phyloP scores from a whole-genome alignment of 495 filamentous ascomycete genomes.

The Podospora conica region DNA sequence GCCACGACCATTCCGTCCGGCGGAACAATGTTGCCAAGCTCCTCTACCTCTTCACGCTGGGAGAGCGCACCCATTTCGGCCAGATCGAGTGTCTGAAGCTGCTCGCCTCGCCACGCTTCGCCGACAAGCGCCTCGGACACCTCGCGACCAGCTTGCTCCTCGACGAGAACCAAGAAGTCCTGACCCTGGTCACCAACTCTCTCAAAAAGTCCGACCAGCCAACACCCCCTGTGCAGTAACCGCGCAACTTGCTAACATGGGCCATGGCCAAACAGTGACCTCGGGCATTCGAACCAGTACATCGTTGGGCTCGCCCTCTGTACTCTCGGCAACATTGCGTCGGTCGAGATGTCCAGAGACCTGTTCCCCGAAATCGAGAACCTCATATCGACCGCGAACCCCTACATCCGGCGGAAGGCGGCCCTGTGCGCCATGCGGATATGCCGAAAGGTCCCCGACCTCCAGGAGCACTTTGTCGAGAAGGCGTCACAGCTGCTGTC shows the following conservation, averaged over 20 bases:
- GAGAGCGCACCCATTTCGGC: constrained; percentile 95
- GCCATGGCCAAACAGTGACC: constrained; percentile 58
- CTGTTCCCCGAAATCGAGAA: constrained; percentile 91
- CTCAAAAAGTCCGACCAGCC: constrained; percentile 71
- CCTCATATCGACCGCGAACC: constrained; percentile 84
- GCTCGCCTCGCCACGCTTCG: constrained; percentile 91
- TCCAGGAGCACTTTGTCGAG: constrained; percentile 95
- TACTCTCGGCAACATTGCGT: constrained; percentile 94
- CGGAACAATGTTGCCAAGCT: constrained; percentile 99
- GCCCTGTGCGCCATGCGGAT: constrained; percentile 99
- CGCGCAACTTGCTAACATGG: constrained; percentile 24
- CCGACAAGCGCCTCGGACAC: constrained; percentile 95
- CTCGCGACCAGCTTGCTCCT: constrained; percentile 92
- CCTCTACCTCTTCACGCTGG: constrained; percentile 96
- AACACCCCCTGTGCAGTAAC: background rate
- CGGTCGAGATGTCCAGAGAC: constrained; percentile 97
- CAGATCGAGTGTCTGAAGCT: constrained; percentile 99
- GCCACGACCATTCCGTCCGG: constrained; percentile 83
- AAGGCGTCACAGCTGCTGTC: constrained; percentile 84
- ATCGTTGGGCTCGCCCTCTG: constrained; percentile 94
- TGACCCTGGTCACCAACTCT: constrained; percentile 96
- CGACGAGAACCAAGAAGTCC: constrained; percentile 96
- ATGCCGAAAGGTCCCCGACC: constrained; percentile 93
- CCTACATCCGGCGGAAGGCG: constrained; percentile 94
- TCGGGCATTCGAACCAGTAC: constrained; percentile 97